Conservation (phyloP, 495 filamentous ascomycete genomes). For the Beverwykella pulmonaria region DNA sequence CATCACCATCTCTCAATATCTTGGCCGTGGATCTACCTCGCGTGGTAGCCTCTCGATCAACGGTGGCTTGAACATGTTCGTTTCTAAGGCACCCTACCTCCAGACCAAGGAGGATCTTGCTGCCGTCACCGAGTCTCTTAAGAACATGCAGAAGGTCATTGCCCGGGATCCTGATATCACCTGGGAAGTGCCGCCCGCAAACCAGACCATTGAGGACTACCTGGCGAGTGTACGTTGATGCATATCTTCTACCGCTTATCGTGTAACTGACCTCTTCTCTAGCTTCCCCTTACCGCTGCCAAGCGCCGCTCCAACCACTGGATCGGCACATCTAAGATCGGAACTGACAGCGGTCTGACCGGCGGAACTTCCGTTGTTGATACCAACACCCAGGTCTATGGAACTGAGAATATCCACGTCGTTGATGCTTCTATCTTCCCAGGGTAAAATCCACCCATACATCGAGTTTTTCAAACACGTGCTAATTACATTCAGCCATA, state of each 20-base stretch:
- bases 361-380: constrained; percentile 72
- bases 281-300: constrained; percentile 52
- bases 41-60: constrained; percentile 66
- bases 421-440: constrained; percentile 68
- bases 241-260: not conserved
- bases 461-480: not conserved
- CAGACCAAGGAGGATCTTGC: constrained; percentile 56
- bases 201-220: constrained; percentile 56
- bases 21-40: constrained; percentile 63
- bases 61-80: constrained; percentile 57
- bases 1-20: constrained; percentile 68
- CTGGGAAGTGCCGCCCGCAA: constrained; percentile 56
- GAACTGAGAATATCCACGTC: constrained; percentile 69
- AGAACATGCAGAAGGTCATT: constrained; percentile 61
- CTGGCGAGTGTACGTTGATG: constrained; percentile 46
- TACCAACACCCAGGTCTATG: constrained; percentile 68
- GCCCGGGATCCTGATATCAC: constrained; percentile 56
- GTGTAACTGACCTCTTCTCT: not conserved
- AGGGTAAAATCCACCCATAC: constrained; percentile 45
- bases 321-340: constrained; percentile 67
- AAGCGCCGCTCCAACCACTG: constrained; percentile 69
- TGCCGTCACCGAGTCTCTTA: constrained; percentile 56
- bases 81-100: constrained; percentile 59
- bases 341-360: constrained; percentile 65
- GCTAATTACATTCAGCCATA: constrained; percentile 27